Percentiles rank a stretch among this genome's conserved stretches.
phyloP scores from a whole-genome alignment of 2,329 filamentous ascomycete genomes.

The Fusarium pilosicola region DNA sequence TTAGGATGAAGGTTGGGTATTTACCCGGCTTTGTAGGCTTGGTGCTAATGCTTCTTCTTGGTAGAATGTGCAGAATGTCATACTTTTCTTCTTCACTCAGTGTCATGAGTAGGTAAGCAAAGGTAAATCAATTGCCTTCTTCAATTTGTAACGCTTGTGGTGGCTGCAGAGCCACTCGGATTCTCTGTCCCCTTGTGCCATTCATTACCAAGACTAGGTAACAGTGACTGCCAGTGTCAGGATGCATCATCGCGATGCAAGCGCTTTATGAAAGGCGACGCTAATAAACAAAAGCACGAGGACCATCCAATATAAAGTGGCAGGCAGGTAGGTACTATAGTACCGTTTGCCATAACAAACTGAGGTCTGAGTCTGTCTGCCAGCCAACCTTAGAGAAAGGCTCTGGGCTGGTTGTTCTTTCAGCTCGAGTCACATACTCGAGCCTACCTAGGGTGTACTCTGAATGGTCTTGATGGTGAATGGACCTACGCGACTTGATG shows the following conservation, averaged over 20 bases:
- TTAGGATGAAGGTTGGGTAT: conserved; percentile 3
- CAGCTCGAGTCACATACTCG: background rate
- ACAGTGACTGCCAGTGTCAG: conserved; percentile 2
- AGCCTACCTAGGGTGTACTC: background rate
- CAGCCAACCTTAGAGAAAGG: background rate
- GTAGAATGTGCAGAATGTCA: background rate
- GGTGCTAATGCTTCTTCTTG: background rate
- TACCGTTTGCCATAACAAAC: background rate
- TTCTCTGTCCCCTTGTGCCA: background rate
- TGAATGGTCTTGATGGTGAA: background rate
- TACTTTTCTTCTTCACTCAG: background rate
- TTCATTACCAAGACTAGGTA: background rate
- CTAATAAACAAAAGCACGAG: background rate
- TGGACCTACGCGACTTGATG: background rate
- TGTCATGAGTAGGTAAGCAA: background rate
- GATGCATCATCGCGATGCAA: background rate
- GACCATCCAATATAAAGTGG: background rate
- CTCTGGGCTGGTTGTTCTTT: background rate
- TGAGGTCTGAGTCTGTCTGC: background rate
- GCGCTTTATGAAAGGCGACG: background rate
- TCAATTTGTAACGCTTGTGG: background rate
- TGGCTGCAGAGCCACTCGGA: background rate
- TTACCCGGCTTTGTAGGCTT: background rate
- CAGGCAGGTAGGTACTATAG: background rate
- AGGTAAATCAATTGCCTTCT: background rate